Evolutionary conservation across 2,329 filamentous ascomycete species (phyloP).

Genomic region (Sclerotinia nivalis): DNA sequence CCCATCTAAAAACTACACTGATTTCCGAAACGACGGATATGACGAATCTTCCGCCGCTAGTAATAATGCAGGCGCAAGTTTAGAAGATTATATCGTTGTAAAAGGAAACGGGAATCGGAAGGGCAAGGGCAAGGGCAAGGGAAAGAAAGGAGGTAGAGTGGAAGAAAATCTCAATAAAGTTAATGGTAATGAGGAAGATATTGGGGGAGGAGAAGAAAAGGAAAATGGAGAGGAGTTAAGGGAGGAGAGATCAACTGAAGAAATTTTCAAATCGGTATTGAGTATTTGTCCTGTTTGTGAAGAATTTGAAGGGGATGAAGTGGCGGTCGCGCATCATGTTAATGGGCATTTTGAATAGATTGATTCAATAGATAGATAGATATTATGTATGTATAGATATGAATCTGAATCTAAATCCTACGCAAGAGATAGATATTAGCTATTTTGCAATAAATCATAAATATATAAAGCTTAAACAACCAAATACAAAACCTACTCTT

Average conservation of each 20-base stretch:
- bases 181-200: background rate
- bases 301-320: constrained; percentile 39
- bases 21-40: constrained; percentile 30
- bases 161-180: background rate
- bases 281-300: constrained; percentile 37
- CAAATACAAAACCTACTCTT: too few species aligned
- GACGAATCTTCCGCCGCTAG: constrained; percentile 24
- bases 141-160: constrained; percentile 34
- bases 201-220: background rate
- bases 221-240: constrained; percentile 24
- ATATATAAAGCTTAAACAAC: too few species aligned
- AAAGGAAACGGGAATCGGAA: constrained; percentile 2
- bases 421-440: too few species aligned
- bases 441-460: too few species aligned
- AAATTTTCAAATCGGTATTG: background rate
- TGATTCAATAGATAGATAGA: too few species aligned
- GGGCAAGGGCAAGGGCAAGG: constrained; percentile 25
- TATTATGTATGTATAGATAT: too few species aligned
- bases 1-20: constrained; percentile 22
- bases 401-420: too few species aligned
- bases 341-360: constrained; percentile 36
- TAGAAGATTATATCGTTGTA: constrained; percentile 18
- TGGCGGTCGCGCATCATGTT: constrained; percentile 38
- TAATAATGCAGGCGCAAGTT: background rate
- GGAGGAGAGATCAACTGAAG: background rate